Percentiles rank a stretch among this genome's conserved stretches.
Conservation (phyloP, 805 yeast genomes). For the Tetrapisispora iriomotensis region DNA sequence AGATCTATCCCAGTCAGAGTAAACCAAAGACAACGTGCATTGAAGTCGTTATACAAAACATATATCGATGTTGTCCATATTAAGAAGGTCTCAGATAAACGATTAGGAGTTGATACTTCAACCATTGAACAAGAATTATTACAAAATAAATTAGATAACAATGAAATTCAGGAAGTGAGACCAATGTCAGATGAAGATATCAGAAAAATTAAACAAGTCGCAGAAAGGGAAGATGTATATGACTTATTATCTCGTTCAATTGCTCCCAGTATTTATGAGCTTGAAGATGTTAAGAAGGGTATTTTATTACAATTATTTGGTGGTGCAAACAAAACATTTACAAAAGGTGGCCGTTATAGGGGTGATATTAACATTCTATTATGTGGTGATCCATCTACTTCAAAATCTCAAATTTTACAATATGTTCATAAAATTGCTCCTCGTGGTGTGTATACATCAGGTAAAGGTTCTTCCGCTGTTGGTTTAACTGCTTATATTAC, state of each 20-base stretch:
- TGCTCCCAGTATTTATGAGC: conserved; percentile 95
- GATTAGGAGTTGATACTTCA: conserved; percentile 71
- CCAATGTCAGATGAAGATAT: conserved; percentile 62
- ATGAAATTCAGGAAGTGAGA: conserved; percentile 67
- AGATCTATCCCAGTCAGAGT: conserved; percentile 86
- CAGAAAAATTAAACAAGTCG: conserved; percentile 46
- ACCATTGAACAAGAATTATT: conserved; percentile 38
- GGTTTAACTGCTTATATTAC: conserved; percentile 97
- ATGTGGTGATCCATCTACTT: conserved; percentile 98
- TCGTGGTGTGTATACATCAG: conserved; percentile 94
- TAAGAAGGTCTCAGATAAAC: conserved; percentile 70
- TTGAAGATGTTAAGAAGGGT: conserved; percentile 96
- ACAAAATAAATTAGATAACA: conserved; percentile 42
- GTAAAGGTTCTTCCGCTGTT: conserved; percentile 98
- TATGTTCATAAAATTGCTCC: conserved; percentile 98
- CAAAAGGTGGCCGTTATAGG: conserved; percentile 87
- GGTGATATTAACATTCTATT: conserved; percentile 88
- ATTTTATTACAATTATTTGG: conserved; percentile 87
- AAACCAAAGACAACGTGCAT: conserved; percentile 72
- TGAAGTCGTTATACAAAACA: conserved; percentile 81
- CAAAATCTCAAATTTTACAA: conserved; percentile 88
- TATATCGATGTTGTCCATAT: conserved; percentile 91
- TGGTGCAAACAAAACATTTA: conserved; percentile 82
- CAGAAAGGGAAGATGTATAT: conserved; percentile 70
- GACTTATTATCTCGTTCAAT: conserved; percentile 79